These are phyloP conservation scores for Yamadazyma atlantica DNA, from an alignment of 1,139 yeast genomes.

Conservation along the genomic window DNA sequence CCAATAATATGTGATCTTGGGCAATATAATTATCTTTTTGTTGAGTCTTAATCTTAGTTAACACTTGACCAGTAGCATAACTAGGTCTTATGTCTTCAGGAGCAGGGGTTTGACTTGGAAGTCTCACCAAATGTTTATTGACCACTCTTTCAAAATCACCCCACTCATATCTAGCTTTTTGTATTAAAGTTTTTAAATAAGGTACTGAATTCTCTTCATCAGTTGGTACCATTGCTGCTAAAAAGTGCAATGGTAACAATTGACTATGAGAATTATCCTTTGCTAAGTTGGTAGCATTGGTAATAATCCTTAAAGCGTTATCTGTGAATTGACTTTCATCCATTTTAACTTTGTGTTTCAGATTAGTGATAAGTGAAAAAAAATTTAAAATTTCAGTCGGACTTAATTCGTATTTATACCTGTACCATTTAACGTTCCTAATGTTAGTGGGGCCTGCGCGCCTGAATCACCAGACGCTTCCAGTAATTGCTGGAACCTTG, in stretches of 20 bases:
- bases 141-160: slow-evolving; percentile 74
- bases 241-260: slow-evolving; percentile 78
- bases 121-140: slow-evolving; percentile 75
- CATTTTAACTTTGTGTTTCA: slow-evolving; percentile 22
- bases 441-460: too few relatives aligned
- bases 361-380: neutral
- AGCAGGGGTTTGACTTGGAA: slow-evolving; percentile 88
- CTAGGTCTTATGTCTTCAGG: slow-evolving; percentile 73
- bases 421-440: too few relatives aligned
- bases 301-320: slow-evolving; percentile 80
- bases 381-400: neutral
- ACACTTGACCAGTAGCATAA: slow-evolving; percentile 66
- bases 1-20: slow-evolving; percentile 88
- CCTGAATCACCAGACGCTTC: too few relatives aligned
- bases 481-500: slow-evolving; percentile 6
- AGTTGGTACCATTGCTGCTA: slow-evolving; percentile 87
- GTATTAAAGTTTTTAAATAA: slow-evolving; percentile 81
- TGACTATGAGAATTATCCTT: slow-evolving; percentile 82
- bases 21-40: slow-evolving; percentile 93
- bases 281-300: slow-evolving; percentile 79
- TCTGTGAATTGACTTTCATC: slow-evolving; percentile 86
- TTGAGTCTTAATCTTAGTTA: slow-evolving; percentile 71
- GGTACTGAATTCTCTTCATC: slow-evolving; percentile 67
- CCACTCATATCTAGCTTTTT: slow-evolving; percentile 90
- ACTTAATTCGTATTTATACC: slow-evolving; percentile 2